Base-by-base conservation (phyloP, 257 asterid species). In the Lycium barbarum region DNA sequence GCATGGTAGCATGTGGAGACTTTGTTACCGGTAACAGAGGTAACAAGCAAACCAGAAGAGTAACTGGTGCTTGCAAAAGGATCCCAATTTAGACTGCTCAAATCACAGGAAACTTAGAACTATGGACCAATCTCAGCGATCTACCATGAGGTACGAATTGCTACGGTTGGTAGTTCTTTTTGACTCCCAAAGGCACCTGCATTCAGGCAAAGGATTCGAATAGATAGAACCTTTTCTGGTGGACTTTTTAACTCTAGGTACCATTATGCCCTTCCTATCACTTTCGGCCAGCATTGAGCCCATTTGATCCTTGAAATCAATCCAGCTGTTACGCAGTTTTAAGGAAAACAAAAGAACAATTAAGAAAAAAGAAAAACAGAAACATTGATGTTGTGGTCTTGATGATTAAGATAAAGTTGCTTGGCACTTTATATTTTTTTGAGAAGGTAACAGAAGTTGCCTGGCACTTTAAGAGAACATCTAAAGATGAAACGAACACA, bases 241-340 rank as follows among this genome's bases (percentile, higher is more conserved):
- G 22, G 95, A 94, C 81, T 91, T 93, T 84, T 94, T 94, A 26
- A 82, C 93, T 84, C 92, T 83, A 65, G 97, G 96, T 55, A 91
- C 94, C 90, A 89, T 84, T 70, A 90, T 91, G 58, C 96, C 93
- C 92, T 92, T 90, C 4, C 96, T 84, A 81, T 93, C 98, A 78
- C 97, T 94, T 78, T 93, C 97, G n/a, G 95, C 95, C 80, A 94
- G 88, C 98, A 94, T 91, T 83, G 83, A 79, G 87, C 90, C 94
- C 96, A 93, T 93, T 78, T 93, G 91, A 57, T 91, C 93, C 87
- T 93, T 94, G 80, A 94, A 93, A 83, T 66, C 84, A 49, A 91
- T 94, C 98, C 98, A 94, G 84, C 98, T 94, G 84, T 62, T 62
- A 20, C 62, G 26, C n/a, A 62, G 62, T 81, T 20, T 26, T 10